A percentile compares a stretch with the other conserved stretches of the same genome.
Conservation (phyloP, 2,329 filamentous ascomycete genomes). For the Chalaropsis thielavioides region DNA sequence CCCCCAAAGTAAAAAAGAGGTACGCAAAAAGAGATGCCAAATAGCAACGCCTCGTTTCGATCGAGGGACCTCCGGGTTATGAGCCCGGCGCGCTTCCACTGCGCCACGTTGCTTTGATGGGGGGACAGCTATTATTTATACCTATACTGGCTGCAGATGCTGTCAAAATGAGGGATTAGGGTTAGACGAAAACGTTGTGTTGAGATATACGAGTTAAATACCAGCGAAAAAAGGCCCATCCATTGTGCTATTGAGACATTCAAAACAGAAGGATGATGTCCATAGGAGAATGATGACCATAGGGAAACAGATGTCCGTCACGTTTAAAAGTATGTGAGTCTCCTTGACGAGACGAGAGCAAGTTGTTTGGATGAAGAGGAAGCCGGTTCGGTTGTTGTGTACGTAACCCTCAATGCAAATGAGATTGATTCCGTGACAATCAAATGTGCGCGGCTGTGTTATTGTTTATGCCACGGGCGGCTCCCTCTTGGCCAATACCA, state of each 20-base stretch:
- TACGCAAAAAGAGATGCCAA: no score
- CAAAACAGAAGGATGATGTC: no score
- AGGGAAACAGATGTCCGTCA: no score
- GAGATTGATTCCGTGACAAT: not conserved
- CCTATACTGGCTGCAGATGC: no score
- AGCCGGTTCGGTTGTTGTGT: not conserved
- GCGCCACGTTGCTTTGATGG: conserved; percentile 12
- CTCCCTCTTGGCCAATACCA: not conserved
- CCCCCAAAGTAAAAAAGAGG: not conserved
- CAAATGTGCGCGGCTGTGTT: not conserved
- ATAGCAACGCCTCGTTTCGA: conserved; percentile 18
- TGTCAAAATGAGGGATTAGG: no score
- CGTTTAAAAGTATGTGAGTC: no score
- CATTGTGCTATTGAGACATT: no score
- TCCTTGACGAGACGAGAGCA: not conserved
- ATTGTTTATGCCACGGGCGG: not conserved
- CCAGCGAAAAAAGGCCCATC: no score
- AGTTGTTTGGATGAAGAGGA: not conserved
- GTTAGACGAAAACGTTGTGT: no score
- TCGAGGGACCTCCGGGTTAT: conserved; percentile 18
- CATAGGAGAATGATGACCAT: no score
- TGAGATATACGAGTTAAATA: no score
- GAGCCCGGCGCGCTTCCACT: conserved; percentile 17
- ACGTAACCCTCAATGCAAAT: not conserved
- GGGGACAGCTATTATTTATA: not conserved